phyloP scores from a whole-genome alignment of 164 flowering plant species.

The Chimonanthus salicifolius region DNA sequence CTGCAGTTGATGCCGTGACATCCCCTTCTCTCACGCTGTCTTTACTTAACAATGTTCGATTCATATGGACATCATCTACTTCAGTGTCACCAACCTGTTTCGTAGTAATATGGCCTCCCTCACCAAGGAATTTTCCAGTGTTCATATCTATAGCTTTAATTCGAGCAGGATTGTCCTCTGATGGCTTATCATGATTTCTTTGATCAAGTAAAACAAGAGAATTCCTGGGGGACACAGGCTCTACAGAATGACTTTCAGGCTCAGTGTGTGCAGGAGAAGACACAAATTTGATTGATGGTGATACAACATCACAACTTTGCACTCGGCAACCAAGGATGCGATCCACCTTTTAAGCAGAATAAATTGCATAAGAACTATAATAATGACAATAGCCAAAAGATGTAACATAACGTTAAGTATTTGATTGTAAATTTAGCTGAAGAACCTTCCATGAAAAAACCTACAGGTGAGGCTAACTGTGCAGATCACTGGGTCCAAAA shows the following conservation, averaged over 20 bases:
- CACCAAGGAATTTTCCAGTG: slow-evolving; percentile 16
- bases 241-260: slow-evolving; percentile 15
- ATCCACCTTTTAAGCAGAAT: slow-evolving; percentile 58
- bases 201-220: slow-evolving; percentile 23
- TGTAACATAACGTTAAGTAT: not conserved
- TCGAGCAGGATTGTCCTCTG: slow-evolving; percentile 24
- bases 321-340: slow-evolving; percentile 87
- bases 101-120: slow-evolving; percentile 11
- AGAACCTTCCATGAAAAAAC: not conserved
- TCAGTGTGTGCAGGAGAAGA: slow-evolving; percentile 8
- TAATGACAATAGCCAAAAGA: slow-evolving; percentile 4
- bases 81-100: slow-evolving; percentile 19
- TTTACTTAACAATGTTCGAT: slow-evolving; percentile 26
- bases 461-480: not conserved
- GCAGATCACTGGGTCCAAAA: not conserved
- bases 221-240: slow-evolving; percentile 17
- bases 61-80: slow-evolving; percentile 32
- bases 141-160: slow-evolving; percentile 26
- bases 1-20: slow-evolving; percentile 20
- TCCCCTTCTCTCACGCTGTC: slow-evolving; percentile 31
- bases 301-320: slow-evolving; percentile 23
- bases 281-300: slow-evolving; percentile 12
- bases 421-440: not conserved
- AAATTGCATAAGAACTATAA: not conserved
- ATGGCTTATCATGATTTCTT: slow-evolving; percentile 22